Evolutionary conservation across 192 early-diverging fungal genomes (phyloP), one percentile per base, ranked within the genome.

Genomic region (Spizellomyces sp.): DNA sequence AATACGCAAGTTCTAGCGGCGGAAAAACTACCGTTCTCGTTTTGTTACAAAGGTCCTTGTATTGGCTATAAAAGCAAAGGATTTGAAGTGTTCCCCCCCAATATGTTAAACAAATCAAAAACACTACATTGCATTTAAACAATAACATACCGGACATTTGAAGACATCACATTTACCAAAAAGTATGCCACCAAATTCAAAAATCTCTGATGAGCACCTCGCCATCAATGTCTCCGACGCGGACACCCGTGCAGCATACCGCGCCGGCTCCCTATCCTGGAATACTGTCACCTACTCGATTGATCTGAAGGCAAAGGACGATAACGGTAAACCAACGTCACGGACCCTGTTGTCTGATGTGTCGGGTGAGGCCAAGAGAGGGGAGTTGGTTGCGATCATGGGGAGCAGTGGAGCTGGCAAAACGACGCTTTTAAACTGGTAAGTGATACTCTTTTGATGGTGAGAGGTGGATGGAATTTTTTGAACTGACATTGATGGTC

Each of bases 331-430:
- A 36, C 45, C 21, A 17, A 19, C 17, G 15, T 48, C n/a, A 6
- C 17, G 58, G 52, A 22, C 22, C 4, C 50, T 72, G n/a, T 48
- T 72, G 7, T 27, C n/a, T 6, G 52, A 46, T 14, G 54, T 72
- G 9, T 19, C 14, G 6, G 70, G 70, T 10, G 61, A 63, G 48
- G 70, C 62, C 4, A 72, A 64, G 45, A 45, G 44, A 10, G 71
- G 71, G 10, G 71, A 74, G 57, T 46, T 74, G 45, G 57, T 74
- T 17, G 71, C 71, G 14, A 74, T 74, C 56, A 74, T 74, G 71
- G 71, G 71, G 19, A 36, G 47, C 5, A 43, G 21, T n/a, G 58
- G 54, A 10, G 68, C 68, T 61, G 68, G 68, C 45, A 70, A 70
- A 42, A 70, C 68, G 5, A 70, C 68, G 6, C 48, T 70, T n/a